Conservation (phyloP, 1,284 basidiomycete genomes). For the Ustilago shanxiensis region DNA sequence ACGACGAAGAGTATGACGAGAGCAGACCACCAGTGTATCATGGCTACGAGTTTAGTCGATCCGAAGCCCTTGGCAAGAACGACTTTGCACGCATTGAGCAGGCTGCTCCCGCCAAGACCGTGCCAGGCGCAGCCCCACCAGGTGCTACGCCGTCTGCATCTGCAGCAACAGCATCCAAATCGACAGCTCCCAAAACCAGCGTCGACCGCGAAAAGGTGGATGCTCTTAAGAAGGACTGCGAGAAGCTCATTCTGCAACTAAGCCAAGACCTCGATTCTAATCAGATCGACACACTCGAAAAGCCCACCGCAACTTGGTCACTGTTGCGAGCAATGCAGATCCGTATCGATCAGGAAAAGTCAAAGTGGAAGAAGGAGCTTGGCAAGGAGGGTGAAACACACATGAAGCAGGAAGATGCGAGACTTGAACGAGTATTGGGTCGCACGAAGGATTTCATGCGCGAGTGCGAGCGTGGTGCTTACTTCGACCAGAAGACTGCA, state of each 20-base stretch:
- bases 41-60: slow-evolving; percentile 56
- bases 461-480: slow-evolving; percentile 58
- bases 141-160: background rate
- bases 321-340: slow-evolving; percentile 54
- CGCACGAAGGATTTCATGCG: slow-evolving; percentile 59
- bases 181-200: background rate
- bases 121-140: slow-evolving; percentile 29
- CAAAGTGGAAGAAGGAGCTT: slow-evolving; percentile 55
- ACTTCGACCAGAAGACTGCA: slow-evolving; percentile 56
- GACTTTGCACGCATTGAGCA: slow-evolving; percentile 35
- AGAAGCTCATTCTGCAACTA: slow-evolving; percentile 29
- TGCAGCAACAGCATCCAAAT: background rate
- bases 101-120: slow-evolving; percentile 4
- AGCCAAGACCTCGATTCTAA: slow-evolving; percentile 44
- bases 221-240: slow-evolving; percentile 23
- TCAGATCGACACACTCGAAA: slow-evolving; percentile 59
- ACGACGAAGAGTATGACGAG: slow-evolving; percentile 55
- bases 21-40: slow-evolving; percentile 50
- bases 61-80: slow-evolving; percentile 35
- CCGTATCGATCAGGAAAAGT: slow-evolving; percentile 61
- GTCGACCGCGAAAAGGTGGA: slow-evolving; percentile 34
- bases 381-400: slow-evolving; percentile 36
- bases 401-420: slow-evolving; percentile 39
- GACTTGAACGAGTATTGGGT: slow-evolving; percentile 38
- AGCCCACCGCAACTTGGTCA: slow-evolving; percentile 59